phyloP scores from a whole-genome alignment of 2,329 filamentous ascomycete genomes.

The Hypoxylon sp. region DNA sequence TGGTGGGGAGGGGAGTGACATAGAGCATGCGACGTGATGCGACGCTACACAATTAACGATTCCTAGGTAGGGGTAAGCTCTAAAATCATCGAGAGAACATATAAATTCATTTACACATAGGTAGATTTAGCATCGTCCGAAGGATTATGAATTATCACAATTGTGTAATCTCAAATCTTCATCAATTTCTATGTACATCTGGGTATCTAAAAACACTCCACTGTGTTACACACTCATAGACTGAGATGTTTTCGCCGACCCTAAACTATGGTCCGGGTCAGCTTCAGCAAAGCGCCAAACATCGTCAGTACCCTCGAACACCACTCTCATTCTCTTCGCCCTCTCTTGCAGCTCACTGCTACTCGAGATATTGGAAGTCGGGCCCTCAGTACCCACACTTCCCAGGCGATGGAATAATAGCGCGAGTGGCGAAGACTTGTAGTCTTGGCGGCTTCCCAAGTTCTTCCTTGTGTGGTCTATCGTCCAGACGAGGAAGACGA shows the following conservation, averaged over 20 bases:
- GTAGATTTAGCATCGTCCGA: too few species aligned
- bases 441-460: constrained; percentile 25
- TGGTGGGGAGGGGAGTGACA: background rate
- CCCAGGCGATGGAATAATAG: constrained; percentile 29
- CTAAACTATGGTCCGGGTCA: constrained; percentile 26
- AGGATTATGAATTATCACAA: background rate
- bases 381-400: constrained; percentile 20
- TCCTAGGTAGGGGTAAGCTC: too few species aligned
- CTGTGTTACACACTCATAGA: too few species aligned
- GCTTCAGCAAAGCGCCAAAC: constrained; percentile 41
- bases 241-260: background rate
- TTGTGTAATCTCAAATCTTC: background rate
- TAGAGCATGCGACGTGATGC: background rate
- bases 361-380: background rate
- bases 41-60: background rate
- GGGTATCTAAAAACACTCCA: too few species aligned
- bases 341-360: constrained; percentile 18
- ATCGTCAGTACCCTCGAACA: constrained; percentile 17
- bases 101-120: too few species aligned
- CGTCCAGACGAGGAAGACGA: constrained; percentile 25
- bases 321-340: constrained; percentile 24
- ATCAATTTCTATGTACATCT: background rate
- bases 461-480: constrained; percentile 20
- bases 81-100: too few species aligned
- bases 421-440: constrained; percentile 32